Conservation (phyloP, 305 asterid genomes). For the Fraxinus platypoda region DNA sequence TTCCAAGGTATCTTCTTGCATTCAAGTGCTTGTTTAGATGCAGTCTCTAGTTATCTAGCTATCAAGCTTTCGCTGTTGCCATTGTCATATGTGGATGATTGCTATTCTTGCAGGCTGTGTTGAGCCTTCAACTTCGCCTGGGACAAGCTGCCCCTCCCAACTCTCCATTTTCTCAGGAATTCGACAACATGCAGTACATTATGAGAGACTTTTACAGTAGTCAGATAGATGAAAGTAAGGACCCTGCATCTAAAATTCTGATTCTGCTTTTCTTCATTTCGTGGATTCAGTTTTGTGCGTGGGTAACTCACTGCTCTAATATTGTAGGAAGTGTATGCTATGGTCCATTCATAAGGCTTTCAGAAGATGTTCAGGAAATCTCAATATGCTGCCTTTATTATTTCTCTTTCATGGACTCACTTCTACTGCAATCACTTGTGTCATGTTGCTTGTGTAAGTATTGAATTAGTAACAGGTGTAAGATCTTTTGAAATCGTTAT, state of each 20-base stretch:
- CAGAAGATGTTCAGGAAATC: constrained; percentile 77
- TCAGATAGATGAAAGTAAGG: constrained; percentile 45
- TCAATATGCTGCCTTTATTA: constrained; percentile 79
- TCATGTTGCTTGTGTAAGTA: constrained; percentile 89
- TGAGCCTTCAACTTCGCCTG: constrained; percentile 61
- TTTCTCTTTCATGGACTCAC: constrained; percentile 57
- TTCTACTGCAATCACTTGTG: constrained; percentile 69
- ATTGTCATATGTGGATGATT: constrained; percentile 10
- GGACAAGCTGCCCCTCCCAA: constrained; percentile 57
- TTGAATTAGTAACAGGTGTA: not conserved
- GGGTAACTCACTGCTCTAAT: constrained; percentile 25
- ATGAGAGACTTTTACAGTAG: constrained; percentile 56
- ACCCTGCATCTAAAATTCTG: constrained; percentile 11
- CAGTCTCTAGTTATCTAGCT: constrained; percentile 11
- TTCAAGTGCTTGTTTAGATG: constrained; percentile 3
- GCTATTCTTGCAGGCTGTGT: constrained; percentile 66
- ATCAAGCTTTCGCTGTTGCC: constrained; percentile 11
- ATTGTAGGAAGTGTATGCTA: constrained; percentile 42
- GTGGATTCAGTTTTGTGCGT: constrained; percentile 17
- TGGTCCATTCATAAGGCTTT: constrained; percentile 84
- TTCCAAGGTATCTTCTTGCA: constrained; percentile 59
- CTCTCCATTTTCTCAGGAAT: constrained; percentile 48
- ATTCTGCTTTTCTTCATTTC: constrained; percentile 21
- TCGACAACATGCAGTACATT: constrained; percentile 54
- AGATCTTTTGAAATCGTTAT: not conserved